phyloP scores from a whole-genome alignment of 495 filamentous ascomycete genomes.

The Aspergillus coremiiformis region DNA sequence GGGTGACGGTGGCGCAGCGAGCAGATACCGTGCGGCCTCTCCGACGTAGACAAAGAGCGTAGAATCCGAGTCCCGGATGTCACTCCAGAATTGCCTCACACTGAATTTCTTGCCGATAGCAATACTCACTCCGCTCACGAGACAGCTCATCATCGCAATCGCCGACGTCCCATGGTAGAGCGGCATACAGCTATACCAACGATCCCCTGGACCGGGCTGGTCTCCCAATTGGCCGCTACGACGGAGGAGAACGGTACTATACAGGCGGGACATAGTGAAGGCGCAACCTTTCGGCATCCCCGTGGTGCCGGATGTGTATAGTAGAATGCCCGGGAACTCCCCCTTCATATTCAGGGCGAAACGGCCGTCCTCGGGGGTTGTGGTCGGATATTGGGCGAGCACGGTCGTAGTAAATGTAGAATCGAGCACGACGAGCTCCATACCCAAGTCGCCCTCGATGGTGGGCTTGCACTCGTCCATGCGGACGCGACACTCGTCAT shows the following conservation, averaged over 20 bases:
- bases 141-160: conserved; percentile 45
- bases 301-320: conserved; percentile 68
- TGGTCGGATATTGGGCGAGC: conserved; percentile 41
- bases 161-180: conserved; percentile 72
- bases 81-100: conserved; percentile 64
- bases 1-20: conserved; percentile 57
- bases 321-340: conserved; percentile 49
- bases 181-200: conserved; percentile 75
- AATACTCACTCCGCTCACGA: conserved; percentile 52
- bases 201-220: conserved; percentile 39
- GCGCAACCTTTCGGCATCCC: conserved; percentile 56
- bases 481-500: conserved; percentile 43
- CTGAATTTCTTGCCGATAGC: conserved; percentile 67
- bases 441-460: conserved; percentile 45
- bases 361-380: conserved; percentile 41
- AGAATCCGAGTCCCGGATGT: conserved; percentile 58
- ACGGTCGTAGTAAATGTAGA: conserved; percentile 35
- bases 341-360: conserved; percentile 39
- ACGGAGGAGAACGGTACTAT: conserved; percentile 22
- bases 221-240: conserved; percentile 19
- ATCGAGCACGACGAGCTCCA: conserved; percentile 47
- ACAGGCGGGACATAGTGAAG: conserved; percentile 41
- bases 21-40: conserved; percentile 69
- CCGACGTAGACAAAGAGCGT: conserved; percentile 79
- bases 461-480: conserved; percentile 45